Conservation (phyloP, 2,329 filamentous ascomycete species). For the Curvularia sp. region DNA sequence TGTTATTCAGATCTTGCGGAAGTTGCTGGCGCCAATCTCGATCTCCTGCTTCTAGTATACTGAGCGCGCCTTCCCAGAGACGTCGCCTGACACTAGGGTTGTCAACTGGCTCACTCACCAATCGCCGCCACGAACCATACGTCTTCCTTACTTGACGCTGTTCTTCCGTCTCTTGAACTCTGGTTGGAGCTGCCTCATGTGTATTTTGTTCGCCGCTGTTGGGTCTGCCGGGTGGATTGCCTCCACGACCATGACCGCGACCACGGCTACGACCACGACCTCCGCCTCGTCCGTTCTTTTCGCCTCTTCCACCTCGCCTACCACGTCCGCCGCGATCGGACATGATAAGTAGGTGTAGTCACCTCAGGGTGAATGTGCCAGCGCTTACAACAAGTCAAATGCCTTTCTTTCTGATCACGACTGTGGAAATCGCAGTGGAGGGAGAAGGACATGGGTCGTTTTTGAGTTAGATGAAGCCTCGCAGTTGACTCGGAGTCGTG, state of each 20-base stretch:
- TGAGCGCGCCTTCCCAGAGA: slow-evolving; percentile 40
- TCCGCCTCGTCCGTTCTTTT: neutral
- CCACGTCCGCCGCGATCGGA: neutral
- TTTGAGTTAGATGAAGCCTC: neutral
- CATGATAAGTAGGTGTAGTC: neutral
- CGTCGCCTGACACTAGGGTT: slow-evolving; percentile 26
- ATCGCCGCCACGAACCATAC: slow-evolving; percentile 41
- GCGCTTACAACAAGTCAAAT: neutral
- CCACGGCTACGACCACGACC: neutral
- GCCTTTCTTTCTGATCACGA: neutral
- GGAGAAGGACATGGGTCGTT: too few relatives aligned
- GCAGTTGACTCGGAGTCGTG: neutral
- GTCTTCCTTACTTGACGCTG: slow-evolving; percentile 31
- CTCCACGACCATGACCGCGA: slow-evolving; percentile 3
- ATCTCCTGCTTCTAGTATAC: slow-evolving; percentile 38
- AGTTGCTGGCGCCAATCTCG: slow-evolving; percentile 44
- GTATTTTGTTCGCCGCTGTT: neutral
- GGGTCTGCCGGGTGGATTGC: neutral
- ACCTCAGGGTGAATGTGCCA: neutral
- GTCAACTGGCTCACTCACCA: slow-evolving; percentile 30
- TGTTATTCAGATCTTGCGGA: slow-evolving; percentile 41
- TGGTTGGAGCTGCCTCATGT: slow-evolving; percentile 1
- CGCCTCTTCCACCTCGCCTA: slow-evolving; percentile 5
- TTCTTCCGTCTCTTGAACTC: slow-evolving; percentile 28
- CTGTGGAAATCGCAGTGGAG: too few relatives aligned